phyloP scores from a whole-genome alignment of 192 early-diverging fungal species.

The Entomortierella parvispora region DNA sequence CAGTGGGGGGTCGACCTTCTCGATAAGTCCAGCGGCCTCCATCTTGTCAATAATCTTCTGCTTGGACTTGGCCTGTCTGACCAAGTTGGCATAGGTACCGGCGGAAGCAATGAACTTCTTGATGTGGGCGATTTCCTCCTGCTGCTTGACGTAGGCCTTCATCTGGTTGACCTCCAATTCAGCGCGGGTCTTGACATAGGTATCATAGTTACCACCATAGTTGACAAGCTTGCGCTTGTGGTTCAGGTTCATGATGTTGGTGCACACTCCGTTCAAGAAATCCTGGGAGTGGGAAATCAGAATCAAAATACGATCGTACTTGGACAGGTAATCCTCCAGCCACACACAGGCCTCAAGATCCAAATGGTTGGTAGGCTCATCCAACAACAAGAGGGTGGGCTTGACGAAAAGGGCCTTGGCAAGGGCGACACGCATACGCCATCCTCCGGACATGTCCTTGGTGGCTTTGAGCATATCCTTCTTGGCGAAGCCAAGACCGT shows the following conservation, averaged over 20 bases:
- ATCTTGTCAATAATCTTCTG: slow-evolving; percentile 99
- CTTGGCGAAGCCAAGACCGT: slow-evolving; percentile 94
- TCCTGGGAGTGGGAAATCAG: slow-evolving; percentile 95
- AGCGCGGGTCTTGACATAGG: slow-evolving; percentile 92
- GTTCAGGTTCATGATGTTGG: slow-evolving; percentile 94
- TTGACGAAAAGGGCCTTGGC: slow-evolving; percentile 96
- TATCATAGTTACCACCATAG: slow-evolving; percentile 99
- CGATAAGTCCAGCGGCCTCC: slow-evolving; percentile 97
- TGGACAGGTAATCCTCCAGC: slow-evolving; percentile 94
- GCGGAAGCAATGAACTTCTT: slow-evolving; percentile 98
- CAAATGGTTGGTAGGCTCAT: slow-evolving; percentile 93
- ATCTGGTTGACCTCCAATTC: slow-evolving; percentile 98
- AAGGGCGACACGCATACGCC: slow-evolving; percentile 99
- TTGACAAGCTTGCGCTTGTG: slow-evolving; percentile 91
- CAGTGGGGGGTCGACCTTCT: slow-evolving; percentile 85
- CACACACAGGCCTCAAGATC: slow-evolving; percentile 96
- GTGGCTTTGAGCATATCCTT: slow-evolving; percentile 91
- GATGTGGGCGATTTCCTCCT: slow-evolving; percentile 99
- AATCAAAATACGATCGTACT: slow-evolving; percentile 81
- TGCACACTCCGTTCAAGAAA: slow-evolving; percentile 93
- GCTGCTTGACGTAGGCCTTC: slow-evolving; percentile 99
- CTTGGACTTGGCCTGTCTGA: slow-evolving; percentile 95
- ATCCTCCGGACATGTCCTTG: slow-evolving; percentile 98
- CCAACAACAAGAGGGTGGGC: slow-evolving; percentile 88
- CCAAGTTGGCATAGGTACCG: slow-evolving; percentile 99